Evolutionary conservation across 352 stramenopile genomes (phyloP).

Genomic region (Globisporangium irregulare): DNA sequence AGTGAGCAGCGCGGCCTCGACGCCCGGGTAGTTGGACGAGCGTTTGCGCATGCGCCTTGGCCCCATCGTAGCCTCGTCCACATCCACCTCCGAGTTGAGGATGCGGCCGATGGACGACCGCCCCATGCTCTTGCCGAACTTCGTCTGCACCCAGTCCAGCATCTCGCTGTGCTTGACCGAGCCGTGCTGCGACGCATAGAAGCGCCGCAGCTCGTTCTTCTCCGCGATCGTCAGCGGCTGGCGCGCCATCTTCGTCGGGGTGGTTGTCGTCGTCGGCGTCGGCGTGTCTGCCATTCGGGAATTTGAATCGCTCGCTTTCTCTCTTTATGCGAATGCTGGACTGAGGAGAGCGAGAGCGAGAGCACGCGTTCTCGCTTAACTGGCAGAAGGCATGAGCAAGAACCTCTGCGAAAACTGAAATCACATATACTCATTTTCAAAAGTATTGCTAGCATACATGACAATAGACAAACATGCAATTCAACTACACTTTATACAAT

Average conservation of each 20-base stretch:
- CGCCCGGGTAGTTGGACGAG: constrained; percentile 15
- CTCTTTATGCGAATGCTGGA: constrained; percentile 2
- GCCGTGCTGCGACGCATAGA: constrained; percentile 8
- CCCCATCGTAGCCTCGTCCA: constrained; percentile 11
- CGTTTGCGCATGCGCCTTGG: constrained; percentile 15
- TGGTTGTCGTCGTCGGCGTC: not conserved
- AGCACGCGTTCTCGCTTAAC: not conserved
- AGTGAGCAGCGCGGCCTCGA: constrained; percentile 17
- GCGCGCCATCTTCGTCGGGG: not conserved
- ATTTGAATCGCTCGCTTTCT: not conserved
- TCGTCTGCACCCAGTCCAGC: constrained; percentile 12
- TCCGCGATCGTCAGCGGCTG: constrained; percentile 19
- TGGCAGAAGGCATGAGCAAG: not conserved
- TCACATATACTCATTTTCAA: not conserved
- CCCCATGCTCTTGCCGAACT: constrained; percentile 16
- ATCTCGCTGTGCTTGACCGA: constrained; percentile 12
- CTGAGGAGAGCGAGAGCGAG: not conserved
- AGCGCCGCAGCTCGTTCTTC: constrained; percentile 17
- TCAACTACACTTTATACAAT: not conserved
- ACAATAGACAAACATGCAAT: not conserved
- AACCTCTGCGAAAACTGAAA: not conserved
- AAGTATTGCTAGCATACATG: not conserved
- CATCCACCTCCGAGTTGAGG: constrained; percentile 10
- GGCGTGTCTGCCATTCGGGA: not conserved
- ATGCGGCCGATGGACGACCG: constrained; percentile 18